Percentiles rank a stretch among this genome's conserved stretches.
Evolutionary conservation across 108 stramenopile genomes (phyloP).

Genomic region (Cylindrotheca fusiformis): DNA sequence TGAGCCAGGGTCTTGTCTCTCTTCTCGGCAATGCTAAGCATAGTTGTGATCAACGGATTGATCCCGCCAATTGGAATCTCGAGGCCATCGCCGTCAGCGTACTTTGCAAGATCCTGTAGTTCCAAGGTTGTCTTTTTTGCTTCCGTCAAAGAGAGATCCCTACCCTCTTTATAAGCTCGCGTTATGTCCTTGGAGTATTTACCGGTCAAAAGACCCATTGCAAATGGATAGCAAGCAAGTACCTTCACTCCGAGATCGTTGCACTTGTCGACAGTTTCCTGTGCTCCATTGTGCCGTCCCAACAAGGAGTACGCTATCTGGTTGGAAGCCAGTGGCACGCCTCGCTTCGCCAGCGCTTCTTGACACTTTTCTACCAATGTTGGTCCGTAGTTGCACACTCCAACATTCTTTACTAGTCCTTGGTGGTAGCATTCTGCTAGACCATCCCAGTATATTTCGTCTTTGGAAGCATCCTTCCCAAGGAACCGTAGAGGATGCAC

Average conservation of each 20-base stretch:
- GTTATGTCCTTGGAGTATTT: conserved; percentile 35
- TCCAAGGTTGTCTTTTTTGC: conserved; percentile 40
- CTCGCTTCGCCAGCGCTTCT: conserved; percentile 39
- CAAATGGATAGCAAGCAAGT: conserved; percentile 67
- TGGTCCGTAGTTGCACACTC: conserved; percentile 68
- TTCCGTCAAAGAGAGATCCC: conserved; percentile 21
- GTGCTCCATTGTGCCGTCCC: conserved; percentile 57
- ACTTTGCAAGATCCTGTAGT: conserved; percentile 35
- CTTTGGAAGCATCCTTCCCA: conserved; percentile 32
- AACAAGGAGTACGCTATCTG: conserved; percentile 68
- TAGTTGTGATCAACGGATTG: conserved; percentile 32
- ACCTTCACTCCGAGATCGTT: conserved; percentile 55
- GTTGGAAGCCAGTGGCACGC: conserved; percentile 63
- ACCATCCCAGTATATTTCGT: conserved; percentile 65
- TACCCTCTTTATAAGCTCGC: not conserved
- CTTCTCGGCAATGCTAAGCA: conserved; percentile 49
- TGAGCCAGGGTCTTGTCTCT: conserved; percentile 55
- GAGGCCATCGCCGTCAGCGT: conserved; percentile 47
- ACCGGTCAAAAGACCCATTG: conserved; percentile 67
- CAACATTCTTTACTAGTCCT: conserved; percentile 65
- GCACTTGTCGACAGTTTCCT: conserved; percentile 49
- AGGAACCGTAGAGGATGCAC: conserved; percentile 48
- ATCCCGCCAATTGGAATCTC: conserved; percentile 40
- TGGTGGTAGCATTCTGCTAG: conserved; percentile 57
- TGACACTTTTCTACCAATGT: conserved; percentile 46